Conservation (phyloP, 352 stramenopile species). For the Blastocystis sp. region DNA sequence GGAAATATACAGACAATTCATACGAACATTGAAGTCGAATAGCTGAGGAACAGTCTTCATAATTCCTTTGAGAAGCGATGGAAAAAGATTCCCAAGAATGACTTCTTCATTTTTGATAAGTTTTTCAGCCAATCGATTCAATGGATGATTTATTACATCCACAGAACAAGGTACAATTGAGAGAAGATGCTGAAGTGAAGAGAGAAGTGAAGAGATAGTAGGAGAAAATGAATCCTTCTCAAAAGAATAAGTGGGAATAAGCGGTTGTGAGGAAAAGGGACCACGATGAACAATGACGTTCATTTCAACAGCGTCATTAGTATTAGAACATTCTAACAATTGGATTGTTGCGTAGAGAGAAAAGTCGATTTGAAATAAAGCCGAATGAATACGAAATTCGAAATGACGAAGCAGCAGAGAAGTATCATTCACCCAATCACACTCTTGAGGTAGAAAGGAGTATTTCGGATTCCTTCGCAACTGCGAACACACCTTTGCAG, state of each 20-base stretch:
- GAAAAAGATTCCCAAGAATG: not conserved
- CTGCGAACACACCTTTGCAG: not conserved
- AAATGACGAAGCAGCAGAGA: not conserved
- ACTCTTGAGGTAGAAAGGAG: not conserved
- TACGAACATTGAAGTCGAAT: not conserved
- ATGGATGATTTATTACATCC: not conserved
- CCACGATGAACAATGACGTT: not conserved
- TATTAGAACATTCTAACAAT: not conserved
- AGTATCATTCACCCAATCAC: not conserved
- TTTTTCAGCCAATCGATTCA: not conserved
- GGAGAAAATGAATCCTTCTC: not conserved
- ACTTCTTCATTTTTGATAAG: not conserved
- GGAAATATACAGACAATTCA: not conserved
- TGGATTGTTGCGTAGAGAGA: not conserved
- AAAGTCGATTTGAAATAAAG: not conserved
- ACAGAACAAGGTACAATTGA: not conserved
- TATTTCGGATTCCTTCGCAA: not conserved
- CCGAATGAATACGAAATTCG: not conserved
- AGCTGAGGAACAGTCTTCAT: not conserved
- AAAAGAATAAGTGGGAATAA: not conserved
- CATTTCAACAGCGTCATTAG: not conserved
- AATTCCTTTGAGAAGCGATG: not conserved
- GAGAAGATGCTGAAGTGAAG: not conserved
- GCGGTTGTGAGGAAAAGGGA: not conserved
- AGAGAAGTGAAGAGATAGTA: not conserved